Evolutionary conservation across 139 green algal genomes (phyloP), one percentile per base, ranked within the genome.

Genomic region (Chara braunii): DNA sequence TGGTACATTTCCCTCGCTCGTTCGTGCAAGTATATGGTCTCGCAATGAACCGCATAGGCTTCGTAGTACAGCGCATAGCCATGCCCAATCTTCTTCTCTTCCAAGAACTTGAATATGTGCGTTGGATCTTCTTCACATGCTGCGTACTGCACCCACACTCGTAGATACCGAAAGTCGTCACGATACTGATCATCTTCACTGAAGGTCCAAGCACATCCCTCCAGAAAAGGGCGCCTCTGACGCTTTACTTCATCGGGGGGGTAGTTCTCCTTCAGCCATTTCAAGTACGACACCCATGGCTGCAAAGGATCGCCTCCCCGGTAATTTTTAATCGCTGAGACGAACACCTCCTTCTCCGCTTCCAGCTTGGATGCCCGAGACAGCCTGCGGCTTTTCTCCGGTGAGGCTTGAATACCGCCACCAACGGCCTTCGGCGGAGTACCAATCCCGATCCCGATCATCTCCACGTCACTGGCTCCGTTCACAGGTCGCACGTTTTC

Each of bases 101-200:
- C 74, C 3, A 95, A 74, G 63, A 89, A 94, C 5, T 79, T 51
- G 68, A 96, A 96, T 0, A 96, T 83, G 56, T 95, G 87, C 3
- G 60, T 64, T 3, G 90, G 88, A 40, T 96, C 90, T 8, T 83
- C 77, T 23, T 88, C 54, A 56, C 84, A 89, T 70, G 94, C 87
- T 89, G 84, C 12, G 12, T 97, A 97, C 37, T 94, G 89, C 12
- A 97, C 84, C 90, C 90, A 97, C 3, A 97, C 43, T 3, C 91
- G 77, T 22, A 97, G 83, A 60, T 90, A 94, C 32, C 91, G 86
- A 1, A 87, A 64, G 62, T 97, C 91, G 8, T 76, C 59, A 7
- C 73, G 78, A 77, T 97, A 97, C 0, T 72, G 58, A 6, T 34
- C 31, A 3, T 68, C 33, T 1, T 68, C 32, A 3, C 55, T 67